phyloP scores from a whole-genome alignment of 2,329 filamentous ascomycete species.

The Pezicula carpinea region DNA sequence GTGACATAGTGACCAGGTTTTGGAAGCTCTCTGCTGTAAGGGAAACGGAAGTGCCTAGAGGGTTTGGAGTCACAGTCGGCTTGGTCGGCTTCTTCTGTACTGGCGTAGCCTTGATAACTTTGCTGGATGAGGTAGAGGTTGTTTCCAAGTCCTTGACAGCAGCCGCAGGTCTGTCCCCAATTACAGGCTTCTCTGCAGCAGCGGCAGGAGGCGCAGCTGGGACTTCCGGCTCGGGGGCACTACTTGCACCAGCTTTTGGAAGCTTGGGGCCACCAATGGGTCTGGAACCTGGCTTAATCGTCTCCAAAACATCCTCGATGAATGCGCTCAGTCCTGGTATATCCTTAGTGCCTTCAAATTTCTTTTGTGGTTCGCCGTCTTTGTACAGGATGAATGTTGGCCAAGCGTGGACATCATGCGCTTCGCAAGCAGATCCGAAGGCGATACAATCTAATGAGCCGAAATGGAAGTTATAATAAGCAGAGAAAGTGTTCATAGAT shows the following conservation, averaged over 20 bases:
- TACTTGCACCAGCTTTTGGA: slow-evolving; percentile 64
- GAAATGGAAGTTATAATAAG: slow-evolving; percentile 88
- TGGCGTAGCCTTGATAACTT: slow-evolving; percentile 25
- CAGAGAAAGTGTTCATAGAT: slow-evolving; percentile 58
- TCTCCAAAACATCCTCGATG: slow-evolving; percentile 73
- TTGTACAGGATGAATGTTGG: slow-evolving; percentile 79
- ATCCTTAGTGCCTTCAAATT: slow-evolving; percentile 61
- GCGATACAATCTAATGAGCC: slow-evolving; percentile 81
- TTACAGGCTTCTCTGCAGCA: slow-evolving; percentile 8
- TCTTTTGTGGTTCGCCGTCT: slow-evolving; percentile 64
- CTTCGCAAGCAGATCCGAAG: slow-evolving; percentile 71
- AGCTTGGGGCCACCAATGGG: slow-evolving; percentile 52
- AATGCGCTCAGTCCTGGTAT: slow-evolving; percentile 63
- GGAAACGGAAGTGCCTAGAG: slow-evolving; percentile 66
- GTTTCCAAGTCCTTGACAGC: slow-evolving; percentile 9
- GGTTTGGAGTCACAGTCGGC: slow-evolving; percentile 60
- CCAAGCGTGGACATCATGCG: slow-evolving; percentile 63
- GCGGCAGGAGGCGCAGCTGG: slow-evolving; percentile 18
- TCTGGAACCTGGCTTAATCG: slow-evolving; percentile 74
- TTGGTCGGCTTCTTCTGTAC: slow-evolving; percentile 40
- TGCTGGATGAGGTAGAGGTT: slow-evolving; percentile 15
- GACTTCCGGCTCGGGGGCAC: slow-evolving; percentile 15
- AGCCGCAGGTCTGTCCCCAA: slow-evolving; percentile 3
- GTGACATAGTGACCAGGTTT: slow-evolving; percentile 75
- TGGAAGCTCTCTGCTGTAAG: slow-evolving; percentile 85